These are phyloP conservation scores for Fusarium sp. DNA, from an alignment of 2,329 filamentous ascomycete genomes.

Conservation along the genomic window DNA sequence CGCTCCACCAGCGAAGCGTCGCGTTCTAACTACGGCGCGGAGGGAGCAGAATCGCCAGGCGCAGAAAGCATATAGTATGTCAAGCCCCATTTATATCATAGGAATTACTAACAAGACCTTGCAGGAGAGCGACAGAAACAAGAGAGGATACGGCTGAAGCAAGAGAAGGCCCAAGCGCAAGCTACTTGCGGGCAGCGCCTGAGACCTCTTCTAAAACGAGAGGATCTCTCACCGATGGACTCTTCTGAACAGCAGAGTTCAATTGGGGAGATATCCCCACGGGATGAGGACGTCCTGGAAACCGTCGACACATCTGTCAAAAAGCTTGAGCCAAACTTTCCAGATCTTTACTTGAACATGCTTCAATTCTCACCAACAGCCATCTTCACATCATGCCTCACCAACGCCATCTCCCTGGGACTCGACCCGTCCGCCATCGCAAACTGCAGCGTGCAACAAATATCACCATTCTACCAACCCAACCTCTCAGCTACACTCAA, in stretches of 20 bases:
- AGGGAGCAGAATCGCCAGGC: conserved; percentile 42
- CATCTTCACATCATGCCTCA: conserved; percentile 33
- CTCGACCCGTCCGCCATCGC: conserved; percentile 21
- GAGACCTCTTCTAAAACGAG: background rate
- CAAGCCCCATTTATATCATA: rapidly evolving
- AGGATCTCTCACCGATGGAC: rapidly evolving
- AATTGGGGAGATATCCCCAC: rapidly evolving
- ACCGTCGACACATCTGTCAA: background rate
- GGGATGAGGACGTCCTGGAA: rapidly evolving
- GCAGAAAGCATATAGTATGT: conserved; percentile 39
- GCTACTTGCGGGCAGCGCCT: background rate
- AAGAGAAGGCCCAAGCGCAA: background rate
- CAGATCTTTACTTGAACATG: conserved; percentile 26
- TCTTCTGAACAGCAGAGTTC: rapidly evolving
- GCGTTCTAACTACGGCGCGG: conserved; percentile 33
- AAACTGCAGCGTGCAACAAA: conserved; percentile 13
- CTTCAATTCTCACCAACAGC: conserved; percentile 26
- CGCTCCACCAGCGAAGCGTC: background rate
- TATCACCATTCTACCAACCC: conserved; percentile 42
- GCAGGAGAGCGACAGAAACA: conserved; percentile 35
- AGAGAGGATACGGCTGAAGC: background rate
- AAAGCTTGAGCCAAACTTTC: background rate
- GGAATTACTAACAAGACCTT: rapidly evolving
- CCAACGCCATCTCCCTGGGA: conserved; percentile 35
- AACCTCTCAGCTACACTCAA: background rate